Base-by-base conservation (phyloP, 1,284 basidiomycete species). In the Xerocomus amazonicus region DNA sequence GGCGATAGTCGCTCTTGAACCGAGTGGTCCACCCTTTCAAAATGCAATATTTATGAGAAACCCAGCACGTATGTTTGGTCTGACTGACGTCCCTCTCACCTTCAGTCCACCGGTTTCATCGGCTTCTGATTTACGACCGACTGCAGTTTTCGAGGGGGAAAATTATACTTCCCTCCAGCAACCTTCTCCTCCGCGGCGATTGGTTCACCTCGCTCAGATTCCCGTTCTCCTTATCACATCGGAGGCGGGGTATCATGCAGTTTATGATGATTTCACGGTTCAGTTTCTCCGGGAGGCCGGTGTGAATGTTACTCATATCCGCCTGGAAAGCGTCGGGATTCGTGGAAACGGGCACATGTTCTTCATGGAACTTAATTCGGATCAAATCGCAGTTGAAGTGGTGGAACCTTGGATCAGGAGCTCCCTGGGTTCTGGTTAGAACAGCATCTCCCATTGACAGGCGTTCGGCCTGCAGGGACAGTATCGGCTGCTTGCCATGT, bases 291-390 rank as follows among this genome's bases (percentile, higher is more conserved):
- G 47, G 17, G 67, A 72, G 39, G 77, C 73, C 0, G 76, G 75
- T 0, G 76, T 78, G 10, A 53, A 60, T 8, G 73, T 77, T 2
- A 62, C 73, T 6, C 71, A 76, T 54, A 53, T 75, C 34, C 59
- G 59, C 9, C 53, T 79, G 32, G 62, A 58, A n/a, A 63, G 68
- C 38, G 56, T 73, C 4, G 77, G 77, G 6, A 76, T 79, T 35
- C 68, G 66, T 48, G 77, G 57, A 43, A 67, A 67, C 55, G 77
- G 70, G 1, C 77, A 79, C 56, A 73, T 79, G 72, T 71, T 79
- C 59, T 78, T 78, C 54, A 75, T 79, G 74, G 77, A 78, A 50
- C 72, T 69, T 52, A 78, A 78, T 56, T 67, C 62, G 6, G 48
- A 73, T 17, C 63, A 70, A 42, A 74, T 79, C 33, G 73, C 60